Percentiles rank a stretch among this genome's conserved stretches.
Evolutionary conservation across 2,329 filamentous ascomycete species (phyloP).

Genomic region (Stemphylium beticola): DNA sequence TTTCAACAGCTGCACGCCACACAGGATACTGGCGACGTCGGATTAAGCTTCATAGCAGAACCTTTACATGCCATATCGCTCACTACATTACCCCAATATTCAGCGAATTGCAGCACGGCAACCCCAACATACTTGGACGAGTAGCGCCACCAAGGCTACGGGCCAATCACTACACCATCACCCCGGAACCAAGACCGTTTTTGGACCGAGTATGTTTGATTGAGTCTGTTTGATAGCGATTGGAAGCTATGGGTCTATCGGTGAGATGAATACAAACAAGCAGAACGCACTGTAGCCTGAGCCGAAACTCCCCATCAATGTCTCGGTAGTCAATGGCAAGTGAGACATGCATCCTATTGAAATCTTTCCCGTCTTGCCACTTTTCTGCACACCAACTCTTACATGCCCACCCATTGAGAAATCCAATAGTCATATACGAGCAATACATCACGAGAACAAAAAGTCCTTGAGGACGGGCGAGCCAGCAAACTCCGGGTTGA

Average conservation of each 20-base stretch:
- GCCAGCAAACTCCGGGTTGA: constrained; percentile 92
- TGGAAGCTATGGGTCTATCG: no score
- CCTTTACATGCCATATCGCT: constrained; percentile 11
- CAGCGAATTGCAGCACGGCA: constrained; percentile 27
- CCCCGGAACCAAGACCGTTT: neutral
- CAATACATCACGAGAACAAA: constrained; percentile 64
- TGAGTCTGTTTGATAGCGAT: neutral
- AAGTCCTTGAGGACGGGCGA: constrained; percentile 93
- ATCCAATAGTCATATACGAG: neutral
- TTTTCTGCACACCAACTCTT: no score
- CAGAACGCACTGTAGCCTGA: no score
- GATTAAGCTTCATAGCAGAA: constrained; percentile 24
- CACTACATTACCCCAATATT: constrained; percentile 4
- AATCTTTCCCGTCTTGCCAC: no score
- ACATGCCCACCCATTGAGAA: no score
- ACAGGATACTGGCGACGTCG: constrained; percentile 17
- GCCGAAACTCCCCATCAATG: no score
- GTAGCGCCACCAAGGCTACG: constrained; percentile 24
- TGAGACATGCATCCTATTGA: no score
- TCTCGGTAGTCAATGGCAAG: no score
- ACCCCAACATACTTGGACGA: constrained; percentile 18
- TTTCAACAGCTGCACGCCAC: constrained; percentile 6
- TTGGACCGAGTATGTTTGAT: neutral
- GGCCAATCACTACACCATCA: constrained; percentile 21
- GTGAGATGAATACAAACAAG: no score